phyloP scores from a whole-genome alignment of 2,329 filamentous ascomycete species.

The Pyrenochaeta sp. region DNA sequence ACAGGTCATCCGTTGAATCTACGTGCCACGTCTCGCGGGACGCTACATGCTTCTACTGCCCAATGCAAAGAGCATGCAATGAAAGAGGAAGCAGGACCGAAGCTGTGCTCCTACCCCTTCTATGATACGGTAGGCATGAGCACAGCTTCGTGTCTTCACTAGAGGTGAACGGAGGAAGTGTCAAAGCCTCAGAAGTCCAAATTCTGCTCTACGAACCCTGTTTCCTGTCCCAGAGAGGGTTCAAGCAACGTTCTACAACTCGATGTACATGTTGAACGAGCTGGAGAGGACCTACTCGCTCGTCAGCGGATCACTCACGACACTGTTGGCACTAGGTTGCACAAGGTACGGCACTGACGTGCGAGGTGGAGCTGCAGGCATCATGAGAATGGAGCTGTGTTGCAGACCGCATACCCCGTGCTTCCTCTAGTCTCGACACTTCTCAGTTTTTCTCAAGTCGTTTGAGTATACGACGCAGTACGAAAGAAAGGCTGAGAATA shows the following conservation, averaged over 20 bases:
- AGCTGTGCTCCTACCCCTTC: no score
- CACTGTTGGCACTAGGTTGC: constrained; percentile 2
- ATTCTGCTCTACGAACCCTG: not conserved
- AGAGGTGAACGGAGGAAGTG: not conserved
- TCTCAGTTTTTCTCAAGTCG: not conserved
- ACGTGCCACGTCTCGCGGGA: not conserved
- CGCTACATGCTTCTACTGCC: not conserved
- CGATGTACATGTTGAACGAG: not conserved
- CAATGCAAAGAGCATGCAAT: not conserved
- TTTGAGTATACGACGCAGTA: not conserved
- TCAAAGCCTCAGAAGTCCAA: not conserved
- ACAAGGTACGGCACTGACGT: not conserved
- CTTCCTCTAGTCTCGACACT: not conserved
- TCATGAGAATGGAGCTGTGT: constrained; percentile 8
- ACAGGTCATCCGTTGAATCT: not conserved
- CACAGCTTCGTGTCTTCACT: not conserved
- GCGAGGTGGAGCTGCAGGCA: constrained; percentile 1
- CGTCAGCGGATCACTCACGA: not conserved
- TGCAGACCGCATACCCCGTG: not conserved
- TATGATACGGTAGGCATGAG: not conserved
- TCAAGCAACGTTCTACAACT: constrained; percentile 3
- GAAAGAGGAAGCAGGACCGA: no score
- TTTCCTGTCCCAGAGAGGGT: not conserved
- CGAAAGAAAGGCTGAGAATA: not conserved
- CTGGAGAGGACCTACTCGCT: not conserved